Evolutionary conservation across 2,329 filamentous ascomycete genomes (phyloP), one percentile per base, ranked within the genome.

Genomic region (Fusarium tjaetaba): DNA sequence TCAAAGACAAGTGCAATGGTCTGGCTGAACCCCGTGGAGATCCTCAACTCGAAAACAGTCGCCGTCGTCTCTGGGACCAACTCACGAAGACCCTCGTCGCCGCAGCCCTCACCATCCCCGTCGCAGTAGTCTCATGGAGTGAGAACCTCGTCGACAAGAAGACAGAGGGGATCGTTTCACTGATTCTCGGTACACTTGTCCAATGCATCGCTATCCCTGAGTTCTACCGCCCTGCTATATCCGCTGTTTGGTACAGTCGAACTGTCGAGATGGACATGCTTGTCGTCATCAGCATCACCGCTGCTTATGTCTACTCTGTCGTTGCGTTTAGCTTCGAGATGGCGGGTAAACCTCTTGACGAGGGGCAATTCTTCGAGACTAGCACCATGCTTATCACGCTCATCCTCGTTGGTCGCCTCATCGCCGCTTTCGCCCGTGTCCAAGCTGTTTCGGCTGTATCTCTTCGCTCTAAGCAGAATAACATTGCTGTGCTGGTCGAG

Each of bases 231-330:
- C 83, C 82, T 2, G 87, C 88, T 4, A 76, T 88, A 5, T 82
- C 82, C 28, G 82, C 65, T 20, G 85, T 5, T 78, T 90, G 3
- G 75, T 88, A n/a, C 82, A 84, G 71, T 82, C 80, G 81, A 4
- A 75, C 83, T 0, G 80, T 89, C 5, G 87, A 90, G 71, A 89
- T 90, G 87, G 88, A 90, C 70, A 84, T 89, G 76, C 81, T 90
- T 3, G 84, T 90, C 8, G 84, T 87, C 8, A 81, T 90, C 49
- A 88, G 87, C 69, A 89, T 87, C 24, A 87, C 84, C 0, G 84
- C 85, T 4, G 88, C 88, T 0, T 90, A 89, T 65, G 55, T 82
- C 5, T 89, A 86, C 77, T 89, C 84, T 0, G 73, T 85, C 9
- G 76, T 84, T 2, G 82, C 82, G 0, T 85, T 85, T 32, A 74